Percentiles rank a stretch among this genome's conserved stretches.
Conservation (phyloP, 306 rosid genomes). For the Parietaria judaica region DNA sequence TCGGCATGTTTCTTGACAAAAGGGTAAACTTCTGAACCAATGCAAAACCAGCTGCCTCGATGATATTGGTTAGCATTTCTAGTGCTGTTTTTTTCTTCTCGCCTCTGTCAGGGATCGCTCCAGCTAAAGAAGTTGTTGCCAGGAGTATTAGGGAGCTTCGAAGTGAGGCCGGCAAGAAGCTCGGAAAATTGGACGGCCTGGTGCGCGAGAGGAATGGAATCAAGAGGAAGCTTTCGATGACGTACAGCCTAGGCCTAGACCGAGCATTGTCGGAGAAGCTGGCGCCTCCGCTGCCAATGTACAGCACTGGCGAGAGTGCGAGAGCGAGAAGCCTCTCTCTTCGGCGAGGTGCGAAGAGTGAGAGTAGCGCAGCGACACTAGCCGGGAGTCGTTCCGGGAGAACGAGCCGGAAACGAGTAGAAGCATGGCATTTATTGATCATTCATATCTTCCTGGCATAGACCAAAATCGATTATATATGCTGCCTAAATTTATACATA, state of each 20-base stretch:
- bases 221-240: conserved; percentile 57
- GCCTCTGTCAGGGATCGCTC: conserved; percentile 45
- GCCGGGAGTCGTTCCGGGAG: conserved; percentile 17
- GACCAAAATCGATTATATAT: too few relatives aligned
- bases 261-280: conserved; percentile 10
- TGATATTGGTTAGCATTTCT: neutral
- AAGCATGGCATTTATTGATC: neutral
- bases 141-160: conserved; percentile 46
- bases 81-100: neutral
- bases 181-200: conserved; percentile 28
- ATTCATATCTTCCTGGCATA: too few relatives aligned
- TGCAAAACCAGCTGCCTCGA: neutral
- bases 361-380: conserved; percentile 28
- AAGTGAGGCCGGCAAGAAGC: conserved; percentile 35
- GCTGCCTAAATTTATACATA: too few relatives aligned
- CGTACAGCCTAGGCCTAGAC: conserved; percentile 62
- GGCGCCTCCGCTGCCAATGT: conserved; percentile 46
- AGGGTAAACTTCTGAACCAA: conserved; percentile 34
- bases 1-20: conserved; percentile 56
- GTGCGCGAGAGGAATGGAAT: conserved; percentile 46
- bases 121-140: conserved; percentile 45
- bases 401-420: conserved; percentile 13
- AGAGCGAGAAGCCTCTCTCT: conserved; percentile 37
- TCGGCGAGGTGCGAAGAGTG: conserved; percentile 28
- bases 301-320: conserved; percentile 21